These are phyloP conservation scores for Exophiala mesophila DNA, from an alignment of 2,329 filamentous ascomycete species.

Conservation along the genomic window DNA sequence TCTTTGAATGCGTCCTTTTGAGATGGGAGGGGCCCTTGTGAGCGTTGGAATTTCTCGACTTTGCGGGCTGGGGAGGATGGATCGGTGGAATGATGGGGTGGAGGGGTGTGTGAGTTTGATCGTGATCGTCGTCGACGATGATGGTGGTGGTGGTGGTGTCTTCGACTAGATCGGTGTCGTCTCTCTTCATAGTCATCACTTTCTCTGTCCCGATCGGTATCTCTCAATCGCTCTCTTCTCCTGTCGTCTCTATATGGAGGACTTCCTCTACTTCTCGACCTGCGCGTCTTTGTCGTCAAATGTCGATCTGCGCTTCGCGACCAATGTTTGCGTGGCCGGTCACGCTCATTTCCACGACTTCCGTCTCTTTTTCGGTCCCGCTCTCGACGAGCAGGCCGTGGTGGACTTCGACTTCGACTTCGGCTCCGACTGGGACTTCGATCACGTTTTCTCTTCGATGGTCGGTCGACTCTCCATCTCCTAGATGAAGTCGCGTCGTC, in stretches of 20 bases:
- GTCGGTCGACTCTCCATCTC: not conserved
- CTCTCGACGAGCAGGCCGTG: not conserved
- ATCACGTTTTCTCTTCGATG: not conserved
- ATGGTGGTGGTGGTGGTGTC: not conserved
- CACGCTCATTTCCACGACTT: not conserved
- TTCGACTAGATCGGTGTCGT: not conserved
- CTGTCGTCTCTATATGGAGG: not conserved
- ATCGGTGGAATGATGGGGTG: slow-evolving; percentile 18
- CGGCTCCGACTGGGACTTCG: not conserved
- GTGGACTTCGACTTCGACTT: not conserved
- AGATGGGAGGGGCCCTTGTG: slow-evolving; percentile 38
- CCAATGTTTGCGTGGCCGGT: not conserved
- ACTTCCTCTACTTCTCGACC: not conserved
- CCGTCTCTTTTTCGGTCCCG: not conserved
- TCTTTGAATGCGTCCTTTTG: slow-evolving; percentile 43
- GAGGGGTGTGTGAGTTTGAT: too few relatives aligned
- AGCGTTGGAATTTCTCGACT: slow-evolving; percentile 9
- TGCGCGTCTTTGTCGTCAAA: not conserved
- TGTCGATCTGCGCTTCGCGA: not conserved
- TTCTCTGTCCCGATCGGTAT: not conserved
- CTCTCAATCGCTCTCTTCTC: not conserved
- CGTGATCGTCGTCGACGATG: slow-evolving; percentile 1
- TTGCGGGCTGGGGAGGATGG: slow-evolving; percentile 12
- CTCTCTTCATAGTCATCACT: not conserved
- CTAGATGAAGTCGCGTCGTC: too few relatives aligned